Evolutionary conservation across 129 eudicot species (phyloP), one percentile per base, ranked within the genome.

Genomic region (Scalesia atractyloides): DNA sequence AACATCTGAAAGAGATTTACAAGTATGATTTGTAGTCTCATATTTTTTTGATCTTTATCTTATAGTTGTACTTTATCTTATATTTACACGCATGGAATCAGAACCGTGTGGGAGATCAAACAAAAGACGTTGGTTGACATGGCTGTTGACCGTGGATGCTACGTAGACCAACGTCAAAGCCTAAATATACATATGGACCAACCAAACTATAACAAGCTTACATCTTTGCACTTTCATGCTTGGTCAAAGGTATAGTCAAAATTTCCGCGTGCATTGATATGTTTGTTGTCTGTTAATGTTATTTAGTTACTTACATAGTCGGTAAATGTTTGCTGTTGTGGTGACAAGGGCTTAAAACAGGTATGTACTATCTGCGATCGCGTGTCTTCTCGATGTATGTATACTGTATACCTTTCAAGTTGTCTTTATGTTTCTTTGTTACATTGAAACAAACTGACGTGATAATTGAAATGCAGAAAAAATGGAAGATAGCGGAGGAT

Each of bases 91-190:
- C 48, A 13, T 66, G 56, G 22, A 43, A 18, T 54, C 84, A 94
- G 99, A 79, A 90, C 99, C 73, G 99, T 90, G 39, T 94, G 97
- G 99, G 99, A 94, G 82, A 94, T 94, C 64, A 94, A 88, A 76
- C 99, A 94, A 69, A 84, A 84, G 73, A 84, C 95, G 0, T 63
- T 94, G 84, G 97, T 94, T 72, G 96, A 94, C 76, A 94, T 94
- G 99, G 99, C 99, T 39, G 96, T 82, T 37, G 99, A 94, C 50
- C 96, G 99, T 37, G 99, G 99, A 5, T 94, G 99, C 77, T 94
- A 78, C 82, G 90, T 94, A 5, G 99, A 94, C 81, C 97, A 94
- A 71, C 88, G 99, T 70, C 99, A 94, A 69, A 94, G 99, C 59
- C 82, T 94, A 18, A 94, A 90, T 82, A 88, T 94, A 62, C 96